Base-by-base conservation (phyloP, 208 protist genomes). In the Trypanosoma conorhini region DNA sequence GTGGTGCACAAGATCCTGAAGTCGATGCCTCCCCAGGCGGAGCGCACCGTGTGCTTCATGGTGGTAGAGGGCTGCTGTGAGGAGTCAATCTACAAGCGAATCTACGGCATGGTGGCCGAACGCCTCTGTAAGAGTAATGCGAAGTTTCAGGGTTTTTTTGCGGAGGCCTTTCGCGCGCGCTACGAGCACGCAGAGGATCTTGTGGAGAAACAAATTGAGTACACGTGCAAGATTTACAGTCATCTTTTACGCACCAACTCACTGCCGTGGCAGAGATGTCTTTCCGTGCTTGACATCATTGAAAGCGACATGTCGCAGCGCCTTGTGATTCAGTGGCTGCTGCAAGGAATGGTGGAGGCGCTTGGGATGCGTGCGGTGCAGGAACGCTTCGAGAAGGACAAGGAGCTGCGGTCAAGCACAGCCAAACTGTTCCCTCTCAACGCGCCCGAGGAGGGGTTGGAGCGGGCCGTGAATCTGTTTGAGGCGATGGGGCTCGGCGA, bases 1-100 rank as follows among this genome's bases (percentile, higher is more conserved):
- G 97, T 90, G 58, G 98, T 96, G n/a, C 99, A 99, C 88, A 99
- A 99, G 78, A 90, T 99, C 33, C 74, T 99, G 13, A 95, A 95
- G 50, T 66, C 70, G 52, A 87, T 93, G 83, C 76, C 82, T 60
- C 81, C 83, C 21, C 68, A 79, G 44, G 89, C 77, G 83, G 97
- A 88, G 58, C 78, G 79, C 1, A 91, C 78, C 0, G 76, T 99
- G 21, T 95, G 86, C 70, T 96, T 92, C 33, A 99, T 99, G 98
- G 86, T 99, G 38, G 87, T 99, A 51, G 98, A 99, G 77, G 99
- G 98, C 72, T 99, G 98, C 84, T 90, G 87, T 64, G 97, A 99
- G 78, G 98, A 99, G 83, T 72, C 90, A 21, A 94, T 92, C 12
- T 99, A 99, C 86, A 79, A 97, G 17, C 83, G 88, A 48, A 97